Evolutionary conservation across 192 early-diverging fungal species (phyloP), one percentile per base, ranked within the genome.

Genomic region (Coemansia sp.): DNA sequence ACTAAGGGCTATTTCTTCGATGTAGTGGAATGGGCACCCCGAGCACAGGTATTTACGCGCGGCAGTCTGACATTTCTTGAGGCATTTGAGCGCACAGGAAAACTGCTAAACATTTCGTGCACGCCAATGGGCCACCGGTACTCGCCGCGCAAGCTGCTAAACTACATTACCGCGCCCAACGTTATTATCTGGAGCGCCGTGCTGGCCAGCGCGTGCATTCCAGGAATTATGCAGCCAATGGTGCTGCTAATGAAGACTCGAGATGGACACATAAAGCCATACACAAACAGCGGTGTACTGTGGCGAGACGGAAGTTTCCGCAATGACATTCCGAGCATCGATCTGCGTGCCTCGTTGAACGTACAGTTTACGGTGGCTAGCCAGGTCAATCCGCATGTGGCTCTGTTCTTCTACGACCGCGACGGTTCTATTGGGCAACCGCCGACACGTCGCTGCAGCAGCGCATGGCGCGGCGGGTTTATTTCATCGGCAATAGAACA

Each of bases 251-350:
- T 85, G 77, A 98, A 95, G 66, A 85, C 83, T 6, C 81, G 82
- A 15, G 62, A 78, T 47, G 86, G 90, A 5, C 70, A 83, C 17
- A 63, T 94, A 7, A 78, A 86, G 44, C 89, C 93, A 15, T 96
- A 87, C 58, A 85, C 84, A 17, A 91, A 88, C 48, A 44, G 60
- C 50, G 85, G 95, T 49, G 78, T 82, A 12, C 66, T 82, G 53
- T 98, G 89, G 88, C 87, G 93, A 20, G 96, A 98, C 75, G 96
- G 96, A 10, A 90, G 88, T 23, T 83, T 98, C 40, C 83, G 89
- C 44, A 89, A 87, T 25, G 91, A 91, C 52, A 88, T 91, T 28
- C 94, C 96, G 15, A 83, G 87, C 50, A 78, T 86, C 50, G 86
- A 88, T 26, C 73, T 96, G 48, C 83, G 92, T 20, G 86, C 84